Evolutionary conservation across 352 stramenopile species (phyloP), one percentile per base, ranked within the genome.

Genomic region (Elongisporangium senticosum): DNA sequence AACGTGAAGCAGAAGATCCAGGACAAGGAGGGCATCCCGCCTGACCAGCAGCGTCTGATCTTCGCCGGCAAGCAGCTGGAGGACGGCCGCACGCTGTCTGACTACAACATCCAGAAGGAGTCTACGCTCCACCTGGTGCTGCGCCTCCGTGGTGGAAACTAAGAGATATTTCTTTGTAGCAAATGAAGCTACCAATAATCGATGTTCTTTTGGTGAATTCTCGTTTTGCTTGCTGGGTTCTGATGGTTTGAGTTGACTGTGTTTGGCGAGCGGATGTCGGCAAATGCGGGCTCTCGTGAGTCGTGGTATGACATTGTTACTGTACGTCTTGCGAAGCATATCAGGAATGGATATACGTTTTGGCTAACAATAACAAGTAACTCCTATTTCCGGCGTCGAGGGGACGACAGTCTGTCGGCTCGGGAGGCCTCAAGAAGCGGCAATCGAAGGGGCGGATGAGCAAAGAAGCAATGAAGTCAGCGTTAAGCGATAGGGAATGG

Each of bases 31-130:
- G 93, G 93, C 55, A 98, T 98, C 50, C 95, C 93, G 23, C 77
- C 90, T 50, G 95, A 98, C 65, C 93, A 98, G 75, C 94, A 98
- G 75, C 83, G 96, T 40, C 79, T 98, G 54, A 99, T 98, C 67
- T 98, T 98, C 71, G 93, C 86, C 23, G 96, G 94, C 54, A 97
- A 98, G 77, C 95, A 98, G 82, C 74, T 98, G 15, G 90, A 98
- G 66, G 92, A 97, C 65, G 83, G 83, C 22, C 97, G 96, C 65
- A 97, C 92, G n/a, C 73, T 98, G 26, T 82, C 84, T 56, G 94
- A 98, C 76, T 98, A 97, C 77, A 87, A 97, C 68, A 92, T 98
- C 58, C 87, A 98, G 71, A 97, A 98, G 78, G 91, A 98, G 70
- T 97, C 86, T 49, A 98, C 91, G 22, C 72, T 98, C 17, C 90